Evolutionary conservation across 2,329 filamentous ascomycete species (phyloP).

Genomic region (Nothopassalora personata): DNA sequence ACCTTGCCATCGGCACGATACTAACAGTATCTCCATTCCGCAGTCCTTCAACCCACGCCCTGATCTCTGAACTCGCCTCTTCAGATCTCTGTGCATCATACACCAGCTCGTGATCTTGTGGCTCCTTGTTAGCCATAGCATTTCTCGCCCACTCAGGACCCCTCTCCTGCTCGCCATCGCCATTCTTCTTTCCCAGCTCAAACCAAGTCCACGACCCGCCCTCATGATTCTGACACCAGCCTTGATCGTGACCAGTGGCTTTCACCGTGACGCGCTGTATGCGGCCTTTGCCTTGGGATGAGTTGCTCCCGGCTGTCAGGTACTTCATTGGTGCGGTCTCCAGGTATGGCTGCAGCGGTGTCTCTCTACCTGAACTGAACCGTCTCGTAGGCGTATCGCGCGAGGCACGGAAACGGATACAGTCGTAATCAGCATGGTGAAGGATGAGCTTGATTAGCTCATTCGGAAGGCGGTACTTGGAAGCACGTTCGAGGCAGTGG

Average conservation of each 20-base stretch:
- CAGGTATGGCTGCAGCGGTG: constrained; percentile 6
- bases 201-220: constrained; percentile 16
- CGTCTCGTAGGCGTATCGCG: not conserved
- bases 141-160: constrained; percentile 8
- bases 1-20: constrained; percentile 18
- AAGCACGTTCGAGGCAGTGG: constrained; percentile 6
- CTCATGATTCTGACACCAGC: constrained; percentile 8
- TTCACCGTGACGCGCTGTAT: constrained; percentile 1
- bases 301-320: not conserved
- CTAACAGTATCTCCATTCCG: constrained; percentile 11
- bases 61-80: constrained; percentile 3
- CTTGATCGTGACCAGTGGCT: constrained; percentile 14
- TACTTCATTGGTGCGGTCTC: constrained; percentile 10
- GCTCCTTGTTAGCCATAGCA: not conserved
- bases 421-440: constrained; percentile 17
- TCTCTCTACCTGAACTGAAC: constrained; percentile 3
- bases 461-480: constrained; percentile 7
- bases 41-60: constrained; percentile 6
- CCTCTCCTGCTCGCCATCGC: constrained; percentile 6
- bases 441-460: constrained; percentile 16
- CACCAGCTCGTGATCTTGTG: not conserved
- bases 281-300: not conserved
- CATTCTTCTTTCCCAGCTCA: constrained; percentile 9
- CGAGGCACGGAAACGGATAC: constrained; percentile 10
- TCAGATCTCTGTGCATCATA: not conserved